Base-by-base conservation (phyloP, 2,329 filamentous ascomycete species). In the Apiospora saccharicola region DNA sequence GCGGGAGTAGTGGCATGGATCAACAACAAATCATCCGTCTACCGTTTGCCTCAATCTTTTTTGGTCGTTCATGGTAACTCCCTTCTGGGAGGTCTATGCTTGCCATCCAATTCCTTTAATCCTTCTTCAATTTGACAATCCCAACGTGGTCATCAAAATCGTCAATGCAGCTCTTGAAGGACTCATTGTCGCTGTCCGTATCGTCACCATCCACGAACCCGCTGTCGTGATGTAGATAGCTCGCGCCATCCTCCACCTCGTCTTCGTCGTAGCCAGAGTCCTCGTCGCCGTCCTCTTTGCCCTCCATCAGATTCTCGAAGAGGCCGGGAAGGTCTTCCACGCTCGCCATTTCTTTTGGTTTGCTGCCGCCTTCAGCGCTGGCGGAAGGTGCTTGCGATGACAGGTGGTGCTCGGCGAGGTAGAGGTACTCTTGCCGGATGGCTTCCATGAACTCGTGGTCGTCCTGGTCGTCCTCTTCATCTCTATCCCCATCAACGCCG, bases 381-480 rank as follows among this genome's bases (percentile, higher is more conserved):
- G 49, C 14, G 6, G 13, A 16, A 13, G 24, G 37, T 4, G 8
- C 37, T 26, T 49, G 68, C 3, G 46, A 49, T 2, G 47, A 13
- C 34, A 70, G 68, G 8, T 70, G 47, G 10, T 57, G 68, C 19
- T 57, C 30, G 34, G 68, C 68, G 30, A 70, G 47, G 4, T 16
- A 7, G 34, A 70, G 68, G n/a, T 70, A 70, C n/a, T 53, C 46
- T 22, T 57, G 30, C 2, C 47, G 30, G 22, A 70, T 57, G 12
- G 2, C 5, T 30, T 57, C 47, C n/a, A n/a, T 16, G 47, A 70
- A 70, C 30, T 34, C n/a, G 34, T 24, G 7, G 68, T 70, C 68
- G 34, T 37, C 46, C 34, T 14, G 7, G 1, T 49, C 22, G 16
- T 53, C 26, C 1, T 30, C 26, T 26, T 30, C 19, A 3, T 70